Evolutionary conservation across 169 alveolate species (phyloP), one percentile per base, ranked within the genome.

Genomic region (Condylostoma magnum): DNA sequence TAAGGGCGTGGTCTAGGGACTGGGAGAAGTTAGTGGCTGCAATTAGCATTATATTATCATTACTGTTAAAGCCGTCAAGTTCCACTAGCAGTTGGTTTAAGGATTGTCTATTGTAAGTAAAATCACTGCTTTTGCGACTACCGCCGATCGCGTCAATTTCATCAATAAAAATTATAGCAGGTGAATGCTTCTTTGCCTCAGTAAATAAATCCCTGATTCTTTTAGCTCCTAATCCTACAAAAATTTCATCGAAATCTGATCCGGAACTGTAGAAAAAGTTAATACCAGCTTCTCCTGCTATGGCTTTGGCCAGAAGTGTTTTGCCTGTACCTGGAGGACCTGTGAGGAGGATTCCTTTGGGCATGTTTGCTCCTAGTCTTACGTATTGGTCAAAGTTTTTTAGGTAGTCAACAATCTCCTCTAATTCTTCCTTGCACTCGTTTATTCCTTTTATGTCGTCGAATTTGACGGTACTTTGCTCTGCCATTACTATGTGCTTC

Each of bases 321-420:
- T 98, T 98, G 28, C 99, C 99, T 37, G 99, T 95, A 36, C 99
- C 99, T 18, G 99, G 99, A 8, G 99, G 98, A n/a, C 99, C 99
- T 56, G 95, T 97, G 15, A 98, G 84, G 28, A 98, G 86, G 10
- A 97, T 97, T 30, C 99, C 99, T 77, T 95, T 95, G 34, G 99
- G 99, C 44, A 96, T 84, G 74, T 96, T 92, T n/a, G 99, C 99
- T 1, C 99, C 99, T 68, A 95, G 86, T 33, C 90, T 84, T 44
- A 83, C 86, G 87, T 94, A 97, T 76, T 84, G 85, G 56, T 91
- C 83, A 47, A 98, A 96, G 66, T 96, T 87, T 57, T 91, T 95
- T 56, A 97, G 83, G 79, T 94, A 91, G 74, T 92, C 95, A 12
- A 95, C 99, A 20, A 97, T 94, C 73, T 97, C 99, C 76, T 76